These are phyloP conservation scores for Pythium apleroticum DNA, from an alignment of 352 stramenopile species.

Conservation along the genomic window DNA sequence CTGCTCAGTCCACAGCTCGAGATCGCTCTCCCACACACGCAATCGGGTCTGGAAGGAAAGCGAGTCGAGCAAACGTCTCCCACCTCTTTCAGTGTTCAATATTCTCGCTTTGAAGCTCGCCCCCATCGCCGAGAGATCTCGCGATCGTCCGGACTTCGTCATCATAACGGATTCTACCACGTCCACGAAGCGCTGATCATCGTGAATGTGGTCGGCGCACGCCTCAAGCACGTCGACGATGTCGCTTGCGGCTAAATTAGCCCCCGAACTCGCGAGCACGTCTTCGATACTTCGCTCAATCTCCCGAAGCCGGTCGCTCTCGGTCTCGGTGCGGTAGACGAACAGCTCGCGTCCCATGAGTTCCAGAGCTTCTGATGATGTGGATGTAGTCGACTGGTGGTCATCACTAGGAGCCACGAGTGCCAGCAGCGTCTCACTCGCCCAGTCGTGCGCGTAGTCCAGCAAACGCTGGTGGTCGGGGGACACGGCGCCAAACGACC, in stretches of 20 bases:
- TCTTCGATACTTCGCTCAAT: slow-evolving; percentile 1
- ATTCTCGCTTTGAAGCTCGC: neutral
- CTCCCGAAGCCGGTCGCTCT: neutral
- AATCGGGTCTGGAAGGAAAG: slow-evolving; percentile 8
- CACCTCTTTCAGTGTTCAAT: neutral
- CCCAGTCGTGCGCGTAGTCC: slow-evolving; percentile 27
- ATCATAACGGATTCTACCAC: slow-evolving; percentile 5
- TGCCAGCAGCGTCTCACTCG: slow-evolving; percentile 21
- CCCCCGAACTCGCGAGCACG: neutral
- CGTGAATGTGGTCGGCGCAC: slow-evolving; percentile 1
- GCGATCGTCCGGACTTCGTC: neutral
- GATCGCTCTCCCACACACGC: slow-evolving; percentile 18
- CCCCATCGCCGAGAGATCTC: neutral
- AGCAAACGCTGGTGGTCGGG: slow-evolving; percentile 14
- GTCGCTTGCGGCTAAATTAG: neutral
- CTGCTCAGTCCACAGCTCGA: slow-evolving; percentile 14
- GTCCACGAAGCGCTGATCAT: slow-evolving; percentile 12
- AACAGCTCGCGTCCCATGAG: slow-evolving; percentile 17
- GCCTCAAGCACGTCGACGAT: slow-evolving; percentile 14
- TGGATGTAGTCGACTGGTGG: neutral
- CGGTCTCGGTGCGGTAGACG: neutral
- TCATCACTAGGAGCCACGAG: neutral
- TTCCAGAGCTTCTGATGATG: slow-evolving; percentile 1
- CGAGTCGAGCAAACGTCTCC: slow-evolving; percentile 8
- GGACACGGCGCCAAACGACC: slow-evolving; percentile 2